Percentiles rank a stretch among this genome's conserved stretches.
These are phyloP conservation scores for Vaccinium vitisidaea DNA, from an alignment of 148 eudicot genomes.

Conservation along the genomic window DNA sequence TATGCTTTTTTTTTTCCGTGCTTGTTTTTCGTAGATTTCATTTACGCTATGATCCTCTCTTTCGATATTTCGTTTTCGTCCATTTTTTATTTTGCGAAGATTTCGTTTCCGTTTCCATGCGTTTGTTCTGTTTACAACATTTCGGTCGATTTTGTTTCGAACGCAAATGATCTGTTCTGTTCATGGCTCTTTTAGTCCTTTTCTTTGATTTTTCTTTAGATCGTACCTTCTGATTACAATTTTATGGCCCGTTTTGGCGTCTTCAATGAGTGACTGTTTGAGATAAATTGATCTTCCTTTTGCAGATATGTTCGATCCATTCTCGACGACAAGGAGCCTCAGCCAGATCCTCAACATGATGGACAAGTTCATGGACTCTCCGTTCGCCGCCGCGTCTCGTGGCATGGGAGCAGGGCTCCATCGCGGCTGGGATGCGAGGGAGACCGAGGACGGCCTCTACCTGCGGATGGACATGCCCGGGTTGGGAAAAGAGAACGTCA, in stretches of 20 bases:
- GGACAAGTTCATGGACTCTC: slow-evolving; percentile 39
- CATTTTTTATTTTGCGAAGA: too few species aligned
- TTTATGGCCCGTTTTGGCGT: too few species aligned
- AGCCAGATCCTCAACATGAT: slow-evolving; percentile 45
- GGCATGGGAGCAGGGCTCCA: slow-evolving; percentile 18
- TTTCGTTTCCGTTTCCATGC: background rate
- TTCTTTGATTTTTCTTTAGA: too few species aligned
- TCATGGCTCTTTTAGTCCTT: too few species aligned
- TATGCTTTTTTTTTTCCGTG: too few species aligned
- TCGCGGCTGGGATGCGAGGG: slow-evolving; percentile 45
- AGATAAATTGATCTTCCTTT: background rate
- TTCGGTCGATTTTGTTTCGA: too few species aligned
- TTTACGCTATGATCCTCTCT: background rate
- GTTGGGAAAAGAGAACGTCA: slow-evolving; percentile 52
- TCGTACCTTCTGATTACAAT: too few species aligned
- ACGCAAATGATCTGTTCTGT: too few species aligned
- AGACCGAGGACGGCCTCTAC: slow-evolving; percentile 44
- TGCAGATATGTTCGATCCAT: slow-evolving; percentile 49
- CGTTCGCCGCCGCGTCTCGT: slow-evolving; percentile 23
- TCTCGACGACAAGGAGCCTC: slow-evolving; percentile 42
- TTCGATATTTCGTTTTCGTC: background rate
- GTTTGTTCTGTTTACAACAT: too few species aligned
- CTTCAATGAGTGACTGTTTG: too few species aligned
- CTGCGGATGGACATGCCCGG: slow-evolving; percentile 66
- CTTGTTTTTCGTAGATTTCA: background rate